phyloP scores from a whole-genome alignment of 78 protist genomes.

The Cyanophora paradoxa region DNA sequence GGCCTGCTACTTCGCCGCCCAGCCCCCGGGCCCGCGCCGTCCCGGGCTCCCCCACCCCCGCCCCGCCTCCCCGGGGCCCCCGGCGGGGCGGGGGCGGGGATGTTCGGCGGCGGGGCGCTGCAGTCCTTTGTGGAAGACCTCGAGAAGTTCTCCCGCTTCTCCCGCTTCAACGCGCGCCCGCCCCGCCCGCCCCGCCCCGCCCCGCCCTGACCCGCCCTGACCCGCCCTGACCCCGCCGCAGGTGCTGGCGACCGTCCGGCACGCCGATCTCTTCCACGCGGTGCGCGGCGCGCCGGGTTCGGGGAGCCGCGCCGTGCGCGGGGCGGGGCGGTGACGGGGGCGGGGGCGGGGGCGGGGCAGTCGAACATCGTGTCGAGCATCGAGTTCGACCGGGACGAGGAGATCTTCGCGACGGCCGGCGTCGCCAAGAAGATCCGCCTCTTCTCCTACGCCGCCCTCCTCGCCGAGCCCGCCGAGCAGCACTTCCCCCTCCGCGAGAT shows the following conservation, averaged over 20 bases:
- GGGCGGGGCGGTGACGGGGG: no score
- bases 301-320: background rate
- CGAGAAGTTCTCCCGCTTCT: constrained; percentile 38
- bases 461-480: constrained; percentile 28
- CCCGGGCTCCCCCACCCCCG: no score
- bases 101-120: constrained; percentile 27
- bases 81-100: no score
- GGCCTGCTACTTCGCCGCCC: no score
- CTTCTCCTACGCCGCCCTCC: constrained; percentile 39
- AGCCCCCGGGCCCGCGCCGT: no score
- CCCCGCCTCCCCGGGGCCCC: no score
- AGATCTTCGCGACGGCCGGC: constrained; percentile 68
- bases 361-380: constrained; percentile 15
- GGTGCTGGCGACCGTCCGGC: constrained; percentile 33
- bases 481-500: constrained; percentile 55
- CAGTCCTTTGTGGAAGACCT: constrained; percentile 35
- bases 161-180: no score
- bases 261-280: constrained; percentile 44
- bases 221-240: no score
- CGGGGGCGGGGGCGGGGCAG: no score
- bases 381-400: constrained; percentile 61
- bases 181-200: no score
- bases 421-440: constrained; percentile 59
- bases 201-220: no score
- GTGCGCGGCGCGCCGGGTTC: background rate